Base-by-base conservation (phyloP, 2,329 filamentous ascomycete species). In the Arthrocladium fulminans region DNA sequence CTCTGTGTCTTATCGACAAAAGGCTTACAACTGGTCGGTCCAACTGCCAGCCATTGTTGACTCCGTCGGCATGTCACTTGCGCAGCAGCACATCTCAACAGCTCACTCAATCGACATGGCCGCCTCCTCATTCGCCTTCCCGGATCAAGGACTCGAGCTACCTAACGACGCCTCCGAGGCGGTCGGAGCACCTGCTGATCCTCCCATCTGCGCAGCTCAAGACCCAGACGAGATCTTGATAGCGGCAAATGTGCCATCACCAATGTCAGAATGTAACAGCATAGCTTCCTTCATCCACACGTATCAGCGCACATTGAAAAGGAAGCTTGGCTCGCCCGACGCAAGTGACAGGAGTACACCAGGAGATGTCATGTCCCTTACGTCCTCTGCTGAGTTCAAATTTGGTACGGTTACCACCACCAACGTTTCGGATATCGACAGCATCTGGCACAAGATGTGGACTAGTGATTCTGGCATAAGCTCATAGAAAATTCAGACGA, bases 41-140 rank as follows among this genome's bases (percentile, higher is more conserved):
- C 34, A 47, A 20, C 20, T 47, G 34, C 44, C 44, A 15, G 44
- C 44, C 17, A 47, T 47, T 19, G 44, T 38, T 15, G 44, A 47
- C 17, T 47, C 22, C n/a, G 22, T 47, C 22, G 44, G 44, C 19
- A 47, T 47, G 19, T 45, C 42, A 8, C 29, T 45, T 10, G 42
- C 42, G 2, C 42, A 45, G 15, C 27, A 37, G n/a, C 7, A 34
- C n/a, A 23, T 9, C 2, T 3, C 3, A 3, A 22, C 29, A 8
- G 42, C n/a, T n/a, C 7, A 12, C 15, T 12, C 10, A 15, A 3
- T 9, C 3, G 22, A 24, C 4, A 4, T 15, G 22, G 39, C 13
- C 13, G 6, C 6, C 39, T 7, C 13, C 24, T 17, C 39, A 8
- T 3, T 12, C 22, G 13, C 3, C 9, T n/a, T 42, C 13, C 20